Percentiles rank a stretch among this genome's conserved stretches.
Evolutionary conservation across 768 basidiomycete genomes (phyloP).

Genomic region (Termitomyces eurrhizus): DNA sequence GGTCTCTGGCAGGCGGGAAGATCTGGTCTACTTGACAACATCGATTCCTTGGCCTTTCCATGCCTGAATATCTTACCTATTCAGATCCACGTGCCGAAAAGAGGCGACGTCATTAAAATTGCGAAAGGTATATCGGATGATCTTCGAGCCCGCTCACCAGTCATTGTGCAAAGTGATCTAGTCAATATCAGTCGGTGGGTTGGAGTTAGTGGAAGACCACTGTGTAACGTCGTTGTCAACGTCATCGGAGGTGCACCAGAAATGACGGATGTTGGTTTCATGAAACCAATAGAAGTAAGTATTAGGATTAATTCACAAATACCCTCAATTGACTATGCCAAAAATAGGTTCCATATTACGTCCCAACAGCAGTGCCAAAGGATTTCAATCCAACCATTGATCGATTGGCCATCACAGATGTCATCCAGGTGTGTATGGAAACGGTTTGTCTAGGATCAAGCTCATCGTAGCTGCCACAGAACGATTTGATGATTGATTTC

Average conservation of each 20-base stretch:
- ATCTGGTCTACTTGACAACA: slow-evolving; percentile 28
- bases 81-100: slow-evolving; percentile 20
- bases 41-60: slow-evolving; percentile 37
- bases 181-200: slow-evolving; percentile 33
- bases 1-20: slow-evolving; percentile 47
- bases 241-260: slow-evolving; percentile 34
- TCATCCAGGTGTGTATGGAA: slow-evolving; percentile 17
- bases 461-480: slow-evolving; percentile 6
- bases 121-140: slow-evolving; percentile 31
- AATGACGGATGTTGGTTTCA: slow-evolving; percentile 14
- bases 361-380: slow-evolving; percentile 21
- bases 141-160: slow-evolving; percentile 31
- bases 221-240: slow-evolving; percentile 43
- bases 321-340: neutral
- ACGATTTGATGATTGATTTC: slow-evolving; percentile 30
- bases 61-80: slow-evolving; percentile 43
- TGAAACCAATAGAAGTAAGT: slow-evolving; percentile 33
- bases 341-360: slow-evolving; percentile 31
- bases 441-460: neutral
- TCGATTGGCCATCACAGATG: slow-evolving; percentile 18
- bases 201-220: slow-evolving; percentile 24
- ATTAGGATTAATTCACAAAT: neutral
- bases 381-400: slow-evolving; percentile 15
- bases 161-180: slow-evolving; percentile 38
- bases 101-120: slow-evolving; percentile 20